Base-by-base conservation (phyloP, 140 eudicot genomes). In the Cichorium intybus region DNA sequence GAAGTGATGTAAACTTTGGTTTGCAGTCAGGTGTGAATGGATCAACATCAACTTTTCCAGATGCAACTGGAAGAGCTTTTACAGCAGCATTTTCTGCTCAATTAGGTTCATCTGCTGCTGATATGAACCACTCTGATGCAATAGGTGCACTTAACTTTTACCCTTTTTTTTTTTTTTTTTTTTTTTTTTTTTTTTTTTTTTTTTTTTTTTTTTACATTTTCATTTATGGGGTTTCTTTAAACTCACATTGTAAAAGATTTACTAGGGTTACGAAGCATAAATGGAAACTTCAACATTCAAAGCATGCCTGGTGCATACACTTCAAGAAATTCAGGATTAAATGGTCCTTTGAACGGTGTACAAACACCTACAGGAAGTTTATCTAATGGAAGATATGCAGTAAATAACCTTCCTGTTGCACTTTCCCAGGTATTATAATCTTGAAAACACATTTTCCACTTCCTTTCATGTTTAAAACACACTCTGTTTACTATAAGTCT, bases 331-430 rank as follows among this genome's bases (percentile, higher is more conserved):
- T 62, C 97, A 1, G 71, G 85, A 31, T 72, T 75, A 64, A 74
- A 80, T 71, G 87, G 82, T 70, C 91, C 83, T 64, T 76, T 81
- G 73, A 83, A 76, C 33, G 86, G 88, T 74, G 81, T 86, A 35
- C 95, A 89, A 48, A 84, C 80, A 77, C 79, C 95, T 64, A 55
- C 85, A 33, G 97, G 97, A 79, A 85, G 77, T 64, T 53, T 83
- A 72, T 72, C 95, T 60, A 89, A 69, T 49, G 97, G 95, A 51
- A 80, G 97, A 71, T 89, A 78, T 62, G 70, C 85, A 33, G 86
- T 86, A 26, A 89, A 83, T 74, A 81, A 75, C 84, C 81, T 83
- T 51, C 95, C 95, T 24, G 82, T 73, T 73, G 79, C 79, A 39
- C 91, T 89, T 74, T 86, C 95, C 64, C 95, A 86, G 92, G 97